Conservation (phyloP, 371 early-diverging fungal genomes). For the Apophysomyces trapeziformis region DNA sequence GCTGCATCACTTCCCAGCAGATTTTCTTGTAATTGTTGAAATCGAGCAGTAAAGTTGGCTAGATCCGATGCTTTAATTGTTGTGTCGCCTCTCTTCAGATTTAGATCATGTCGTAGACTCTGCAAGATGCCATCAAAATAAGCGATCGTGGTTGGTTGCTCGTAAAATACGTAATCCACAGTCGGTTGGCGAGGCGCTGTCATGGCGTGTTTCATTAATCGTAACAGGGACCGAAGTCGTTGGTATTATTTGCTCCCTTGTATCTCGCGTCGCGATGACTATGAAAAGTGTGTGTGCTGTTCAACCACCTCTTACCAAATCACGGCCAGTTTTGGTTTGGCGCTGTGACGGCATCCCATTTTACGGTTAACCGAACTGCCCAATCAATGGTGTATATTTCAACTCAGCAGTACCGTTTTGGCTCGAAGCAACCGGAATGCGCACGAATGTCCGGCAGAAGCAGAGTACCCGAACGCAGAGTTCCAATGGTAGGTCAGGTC, state of each 20-base stretch:
- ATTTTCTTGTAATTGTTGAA: conserved; percentile 68
- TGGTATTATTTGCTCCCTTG: neutral
- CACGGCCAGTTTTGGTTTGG: neutral
- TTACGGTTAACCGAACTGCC: too few relatives aligned
- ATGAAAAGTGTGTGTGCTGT: neutral
- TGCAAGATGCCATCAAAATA: conserved; percentile 57
- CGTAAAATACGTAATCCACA: conserved; percentile 53
- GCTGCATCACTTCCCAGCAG: conserved; percentile 45
- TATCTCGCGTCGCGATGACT: neutral
- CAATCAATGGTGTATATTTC: too few relatives aligned
- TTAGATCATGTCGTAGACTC: conserved; percentile 50
- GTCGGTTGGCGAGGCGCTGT: conserved; percentile 32
- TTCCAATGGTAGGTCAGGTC: too few relatives aligned
- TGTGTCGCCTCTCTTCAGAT: conserved; percentile 36
- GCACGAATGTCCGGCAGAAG: too few relatives aligned
- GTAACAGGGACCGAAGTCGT: neutral
- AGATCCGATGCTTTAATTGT: conserved; percentile 59
- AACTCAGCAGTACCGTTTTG: too few relatives aligned
- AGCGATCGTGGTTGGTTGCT: conserved; percentile 55
- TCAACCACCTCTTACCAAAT: neutral
- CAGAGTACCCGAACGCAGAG: too few relatives aligned
- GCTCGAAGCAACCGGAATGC: too few relatives aligned
- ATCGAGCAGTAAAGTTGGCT: conserved; percentile 56
- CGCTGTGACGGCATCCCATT: too few relatives aligned
- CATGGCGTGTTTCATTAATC: conserved; percentile 1